Evolutionary conservation across 2,329 filamentous ascomycete genomes (phyloP).

Genomic region (Clonostachys sp.): DNA sequence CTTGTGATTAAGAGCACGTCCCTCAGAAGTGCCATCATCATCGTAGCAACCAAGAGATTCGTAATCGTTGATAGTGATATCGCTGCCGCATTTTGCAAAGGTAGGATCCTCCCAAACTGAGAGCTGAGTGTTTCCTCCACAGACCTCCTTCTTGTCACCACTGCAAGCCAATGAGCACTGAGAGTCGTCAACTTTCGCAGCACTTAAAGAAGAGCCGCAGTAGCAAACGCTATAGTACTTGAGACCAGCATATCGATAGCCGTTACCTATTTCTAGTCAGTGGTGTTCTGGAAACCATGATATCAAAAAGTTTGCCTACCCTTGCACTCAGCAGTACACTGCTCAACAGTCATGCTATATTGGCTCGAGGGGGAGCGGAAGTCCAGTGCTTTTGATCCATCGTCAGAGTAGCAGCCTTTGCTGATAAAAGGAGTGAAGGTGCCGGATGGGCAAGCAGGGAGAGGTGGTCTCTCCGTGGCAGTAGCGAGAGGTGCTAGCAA

Average conservation of each 20-base stretch:
- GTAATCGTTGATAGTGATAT: constrained; percentile 47
- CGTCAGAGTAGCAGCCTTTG: constrained; percentile 42
- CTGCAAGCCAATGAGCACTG: constrained; percentile 54
- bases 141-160: constrained; percentile 36
- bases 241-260: constrained; percentile 45
- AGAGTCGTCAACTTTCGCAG: constrained; percentile 43
- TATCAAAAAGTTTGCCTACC: constrained; percentile 17
- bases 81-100: constrained; percentile 34
- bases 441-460: constrained; percentile 33
- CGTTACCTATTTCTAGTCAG: constrained; percentile 26
- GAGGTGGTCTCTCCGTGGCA: constrained; percentile 34
- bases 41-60: constrained; percentile 58
- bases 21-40: constrained; percentile 28
- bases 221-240: constrained; percentile 49
- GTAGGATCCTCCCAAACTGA: constrained; percentile 45
- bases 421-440: constrained; percentile 42
- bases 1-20: constrained; percentile 39
- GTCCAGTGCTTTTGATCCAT: constrained; percentile 25
- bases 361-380: constrained; percentile 31
- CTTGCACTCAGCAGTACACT: constrained; percentile 44
- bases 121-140: constrained; percentile 41
- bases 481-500: constrained; percentile 21
- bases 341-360: constrained; percentile 39
- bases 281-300: background rate
- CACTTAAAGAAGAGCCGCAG: constrained; percentile 44